phyloP scores from a whole-genome alignment of 306 rosid species.

The Rubus parviflorus region DNA sequence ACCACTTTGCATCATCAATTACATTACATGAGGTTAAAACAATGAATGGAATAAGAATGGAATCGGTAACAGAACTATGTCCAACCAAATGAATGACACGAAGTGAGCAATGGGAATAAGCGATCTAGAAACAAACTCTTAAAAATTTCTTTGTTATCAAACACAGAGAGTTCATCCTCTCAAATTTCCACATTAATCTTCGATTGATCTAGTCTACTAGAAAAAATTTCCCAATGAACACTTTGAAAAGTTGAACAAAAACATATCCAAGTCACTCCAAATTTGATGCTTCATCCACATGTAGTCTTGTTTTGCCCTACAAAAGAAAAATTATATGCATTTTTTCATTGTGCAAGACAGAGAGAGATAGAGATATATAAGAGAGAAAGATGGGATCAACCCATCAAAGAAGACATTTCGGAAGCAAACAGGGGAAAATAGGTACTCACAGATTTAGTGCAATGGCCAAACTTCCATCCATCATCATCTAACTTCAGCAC shows the following conservation, averaged over 20 bases:
- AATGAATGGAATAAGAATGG: not conserved
- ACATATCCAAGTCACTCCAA: slow-evolving; percentile 53
- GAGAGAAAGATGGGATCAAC: slow-evolving; percentile 31
- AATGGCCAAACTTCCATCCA: slow-evolving; percentile 24
- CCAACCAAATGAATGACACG: not conserved
- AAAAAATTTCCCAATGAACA: slow-evolving; percentile 32
- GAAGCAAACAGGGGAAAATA: slow-evolving; percentile 1
- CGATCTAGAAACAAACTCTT: slow-evolving; percentile 8
- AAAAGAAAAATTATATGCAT: slow-evolving; percentile 56
- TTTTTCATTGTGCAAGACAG: slow-evolving; percentile 60
- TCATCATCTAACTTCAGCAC: slow-evolving; percentile 24
- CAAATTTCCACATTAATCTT: not conserved
- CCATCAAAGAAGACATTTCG: slow-evolving; percentile 18
- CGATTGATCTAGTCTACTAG: slow-evolving; percentile 38
- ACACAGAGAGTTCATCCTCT: slow-evolving; percentile 22
- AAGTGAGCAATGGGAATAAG: slow-evolving; percentile 10
- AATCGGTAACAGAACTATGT: slow-evolving; percentile 5
- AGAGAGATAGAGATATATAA: slow-evolving; percentile 26
- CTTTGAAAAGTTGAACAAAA: slow-evolving; percentile 45
- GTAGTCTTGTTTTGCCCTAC: slow-evolving; percentile 91
- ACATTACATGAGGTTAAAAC: too few relatives aligned
- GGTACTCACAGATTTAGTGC: slow-evolving; percentile 12
- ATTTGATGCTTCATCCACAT: slow-evolving; percentile 72
- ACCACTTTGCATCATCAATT: too few relatives aligned
- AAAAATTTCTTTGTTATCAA: slow-evolving; percentile 15